Evolutionary conservation across 305 asterid genomes (phyloP).

Genomic region (Andrographis paniculata): DNA sequence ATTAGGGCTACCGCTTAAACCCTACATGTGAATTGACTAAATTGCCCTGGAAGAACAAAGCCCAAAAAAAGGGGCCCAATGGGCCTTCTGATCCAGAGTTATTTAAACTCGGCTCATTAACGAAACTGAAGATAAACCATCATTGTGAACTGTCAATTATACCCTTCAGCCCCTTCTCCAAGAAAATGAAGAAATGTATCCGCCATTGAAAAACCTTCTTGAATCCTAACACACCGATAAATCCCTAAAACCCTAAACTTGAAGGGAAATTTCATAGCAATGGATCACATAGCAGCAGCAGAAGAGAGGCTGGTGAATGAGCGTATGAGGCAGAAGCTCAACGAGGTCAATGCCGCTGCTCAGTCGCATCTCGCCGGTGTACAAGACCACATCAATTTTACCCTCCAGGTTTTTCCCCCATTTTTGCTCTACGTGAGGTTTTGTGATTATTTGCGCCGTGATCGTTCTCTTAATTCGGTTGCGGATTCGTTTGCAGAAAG

Average conservation of each 20-base stretch:
- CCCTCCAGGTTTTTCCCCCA: conserved; percentile 43
- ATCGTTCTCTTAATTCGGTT: background rate
- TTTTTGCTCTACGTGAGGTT: background rate
- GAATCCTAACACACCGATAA: too few relatives aligned
- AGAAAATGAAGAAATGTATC: too few relatives aligned
- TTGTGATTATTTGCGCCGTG: background rate
- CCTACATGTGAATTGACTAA: background rate
- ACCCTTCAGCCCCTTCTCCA: conserved; percentile 17
- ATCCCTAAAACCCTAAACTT: conserved; percentile 19
- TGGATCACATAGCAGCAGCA: conserved; percentile 79
- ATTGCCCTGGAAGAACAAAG: background rate
- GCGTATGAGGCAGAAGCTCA: conserved; percentile 60
- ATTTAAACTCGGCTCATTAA: too few relatives aligned
- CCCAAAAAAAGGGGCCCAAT: background rate
- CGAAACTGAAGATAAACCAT: too few relatives aligned
- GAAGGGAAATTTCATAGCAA: conserved; percentile 12
- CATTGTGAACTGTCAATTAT: background rate
- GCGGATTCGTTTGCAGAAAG: conserved; percentile 44
- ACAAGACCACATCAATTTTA: conserved; percentile 82
- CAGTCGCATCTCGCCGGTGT: conserved; percentile 69
- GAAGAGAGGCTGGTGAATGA: conserved; percentile 65
- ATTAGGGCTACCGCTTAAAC: background rate
- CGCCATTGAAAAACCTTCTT: too few relatives aligned
- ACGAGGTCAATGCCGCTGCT: conserved; percentile 69
- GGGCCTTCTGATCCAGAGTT: too few relatives aligned